Evolutionary conservation across 352 stramenopile species (phyloP).

Genomic region (Globisporangium rhizosaccharum): DNA sequence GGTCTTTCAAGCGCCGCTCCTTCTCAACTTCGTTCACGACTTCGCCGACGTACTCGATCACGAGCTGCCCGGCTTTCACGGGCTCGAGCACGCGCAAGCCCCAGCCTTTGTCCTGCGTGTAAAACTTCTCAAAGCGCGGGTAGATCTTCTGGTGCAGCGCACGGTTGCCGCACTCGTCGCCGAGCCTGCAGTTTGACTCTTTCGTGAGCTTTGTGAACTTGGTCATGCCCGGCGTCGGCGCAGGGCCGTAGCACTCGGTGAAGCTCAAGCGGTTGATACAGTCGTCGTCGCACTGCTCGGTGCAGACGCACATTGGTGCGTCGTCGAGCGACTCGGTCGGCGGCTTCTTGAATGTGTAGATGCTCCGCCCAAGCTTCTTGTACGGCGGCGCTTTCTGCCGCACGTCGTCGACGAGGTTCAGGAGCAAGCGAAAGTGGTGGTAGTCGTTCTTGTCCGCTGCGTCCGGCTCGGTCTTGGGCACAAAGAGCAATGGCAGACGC

Average conservation of each 20-base stretch:
- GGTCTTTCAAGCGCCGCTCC: slow-evolving; percentile 76
- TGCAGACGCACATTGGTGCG: slow-evolving; percentile 75
- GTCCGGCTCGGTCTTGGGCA: slow-evolving; percentile 61
- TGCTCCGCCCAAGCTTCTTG: slow-evolving; percentile 66
- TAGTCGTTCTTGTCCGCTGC: slow-evolving; percentile 38
- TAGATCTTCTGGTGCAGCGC: slow-evolving; percentile 80
- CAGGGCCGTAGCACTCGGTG: slow-evolving; percentile 88
- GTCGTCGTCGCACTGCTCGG: slow-evolving; percentile 78
- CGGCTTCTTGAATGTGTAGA: slow-evolving; percentile 84
- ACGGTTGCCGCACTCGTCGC: slow-evolving; percentile 90
- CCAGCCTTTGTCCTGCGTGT: slow-evolving; percentile 89
- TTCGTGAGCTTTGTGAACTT: slow-evolving; percentile 69
- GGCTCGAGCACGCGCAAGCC: slow-evolving; percentile 77
- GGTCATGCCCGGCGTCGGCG: slow-evolving; percentile 34
- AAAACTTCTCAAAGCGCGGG: slow-evolving; percentile 65
- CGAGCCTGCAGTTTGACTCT: slow-evolving; percentile 89
- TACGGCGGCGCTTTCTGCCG: slow-evolving; percentile 70
- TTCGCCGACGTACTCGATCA: slow-evolving; percentile 94
- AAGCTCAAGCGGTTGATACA: slow-evolving; percentile 93
- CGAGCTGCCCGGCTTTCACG: slow-evolving; percentile 81
- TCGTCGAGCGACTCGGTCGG: slow-evolving; percentile 66
- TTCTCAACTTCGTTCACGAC: slow-evolving; percentile 94
- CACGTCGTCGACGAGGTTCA: slow-evolving; percentile 67
- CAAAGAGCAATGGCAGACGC: slow-evolving; percentile 71
- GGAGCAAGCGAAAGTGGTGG: slow-evolving; percentile 77